phyloP scores from a whole-genome alignment of 371 early-diverging fungal species.

The Mucor racemosus region DNA sequence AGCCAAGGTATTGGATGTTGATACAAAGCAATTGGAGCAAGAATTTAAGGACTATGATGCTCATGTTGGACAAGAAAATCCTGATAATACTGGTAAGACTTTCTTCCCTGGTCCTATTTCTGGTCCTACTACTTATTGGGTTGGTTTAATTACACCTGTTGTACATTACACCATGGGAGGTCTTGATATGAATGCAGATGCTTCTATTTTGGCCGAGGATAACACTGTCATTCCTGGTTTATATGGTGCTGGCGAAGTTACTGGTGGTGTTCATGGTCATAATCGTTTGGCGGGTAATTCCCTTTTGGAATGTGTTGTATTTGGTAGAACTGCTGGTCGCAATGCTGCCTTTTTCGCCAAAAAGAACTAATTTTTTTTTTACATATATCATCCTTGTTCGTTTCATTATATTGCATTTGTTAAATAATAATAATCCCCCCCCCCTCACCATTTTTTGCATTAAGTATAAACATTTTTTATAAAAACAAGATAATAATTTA shows the following conservation, averaged over 20 bases:
- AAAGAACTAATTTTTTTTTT: conserved; percentile 5
- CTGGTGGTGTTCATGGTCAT: conserved; percentile 83
- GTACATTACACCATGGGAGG: conserved; percentile 93
- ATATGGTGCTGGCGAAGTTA: conserved; percentile 81
- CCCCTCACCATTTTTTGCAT: neutral
- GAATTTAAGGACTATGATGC: conserved; percentile 67
- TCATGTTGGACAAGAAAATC: conserved; percentile 32
- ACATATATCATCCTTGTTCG: neutral
- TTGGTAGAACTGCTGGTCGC: conserved; percentile 78
- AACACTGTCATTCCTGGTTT: conserved; percentile 50
- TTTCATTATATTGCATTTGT: neutral
- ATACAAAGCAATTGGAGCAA: conserved; percentile 42
- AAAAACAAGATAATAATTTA: no score
- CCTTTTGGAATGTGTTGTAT: conserved; percentile 85
- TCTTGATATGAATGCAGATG: conserved; percentile 64
- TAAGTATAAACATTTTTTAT: no score
- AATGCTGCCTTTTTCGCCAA: conserved; percentile 46
- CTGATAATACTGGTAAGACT: conserved; percentile 71
- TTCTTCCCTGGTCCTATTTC: conserved; percentile 63
- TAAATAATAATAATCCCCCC: neutral
- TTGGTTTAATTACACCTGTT: conserved; percentile 75
- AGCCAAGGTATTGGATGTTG: conserved; percentile 61
- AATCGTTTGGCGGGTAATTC: conserved; percentile 87
- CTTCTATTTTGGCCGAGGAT: conserved; percentile 34
- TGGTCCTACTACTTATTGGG: conserved; percentile 61